phyloP scores from a whole-genome alignment of 2,329 filamentous ascomycete species.

The Epichloe coenophiala region DNA sequence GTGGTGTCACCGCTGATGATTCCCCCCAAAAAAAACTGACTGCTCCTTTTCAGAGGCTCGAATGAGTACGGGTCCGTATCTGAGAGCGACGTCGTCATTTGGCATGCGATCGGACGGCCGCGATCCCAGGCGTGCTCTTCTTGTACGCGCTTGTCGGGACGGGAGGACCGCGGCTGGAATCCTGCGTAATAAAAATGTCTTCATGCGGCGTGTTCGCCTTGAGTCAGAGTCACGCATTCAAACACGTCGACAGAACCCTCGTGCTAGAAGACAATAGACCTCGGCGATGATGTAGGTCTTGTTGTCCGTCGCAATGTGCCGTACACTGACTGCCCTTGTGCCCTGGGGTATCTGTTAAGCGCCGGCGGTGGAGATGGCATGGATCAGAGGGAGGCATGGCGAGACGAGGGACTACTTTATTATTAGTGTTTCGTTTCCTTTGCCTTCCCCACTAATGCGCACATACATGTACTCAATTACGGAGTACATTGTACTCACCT shows the following conservation, averaged over 20 bases:
- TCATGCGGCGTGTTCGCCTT: neutral
- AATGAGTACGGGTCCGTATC: too few relatives aligned
- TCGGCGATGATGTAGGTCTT: neutral
- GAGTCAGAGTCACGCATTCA: neutral
- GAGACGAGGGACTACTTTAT: neutral
- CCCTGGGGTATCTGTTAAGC: neutral
- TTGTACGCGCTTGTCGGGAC: neutral
- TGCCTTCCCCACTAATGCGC: constrained; percentile 1
- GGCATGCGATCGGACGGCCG: neutral
- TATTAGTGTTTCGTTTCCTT: constrained; percentile 4
- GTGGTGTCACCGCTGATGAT: too few relatives aligned
- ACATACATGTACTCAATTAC: neutral
- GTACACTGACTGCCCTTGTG: too few relatives aligned
- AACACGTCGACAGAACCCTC: neutral
- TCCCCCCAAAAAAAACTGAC: too few relatives aligned
- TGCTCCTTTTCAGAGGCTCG: too few relatives aligned
- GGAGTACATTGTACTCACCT: too few relatives aligned
- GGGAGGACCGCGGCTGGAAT: neutral
- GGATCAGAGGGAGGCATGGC: constrained; percentile 1
- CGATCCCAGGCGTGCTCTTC: neutral
- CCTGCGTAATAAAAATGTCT: neutral
- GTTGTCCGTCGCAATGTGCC: neutral
- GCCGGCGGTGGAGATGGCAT: neutral
- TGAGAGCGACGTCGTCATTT: neutral
- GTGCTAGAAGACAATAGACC: neutral